Evolutionary conservation across 2,329 filamentous ascomycete species (phyloP).

Genomic region (Colletotrichum salicis): DNA sequence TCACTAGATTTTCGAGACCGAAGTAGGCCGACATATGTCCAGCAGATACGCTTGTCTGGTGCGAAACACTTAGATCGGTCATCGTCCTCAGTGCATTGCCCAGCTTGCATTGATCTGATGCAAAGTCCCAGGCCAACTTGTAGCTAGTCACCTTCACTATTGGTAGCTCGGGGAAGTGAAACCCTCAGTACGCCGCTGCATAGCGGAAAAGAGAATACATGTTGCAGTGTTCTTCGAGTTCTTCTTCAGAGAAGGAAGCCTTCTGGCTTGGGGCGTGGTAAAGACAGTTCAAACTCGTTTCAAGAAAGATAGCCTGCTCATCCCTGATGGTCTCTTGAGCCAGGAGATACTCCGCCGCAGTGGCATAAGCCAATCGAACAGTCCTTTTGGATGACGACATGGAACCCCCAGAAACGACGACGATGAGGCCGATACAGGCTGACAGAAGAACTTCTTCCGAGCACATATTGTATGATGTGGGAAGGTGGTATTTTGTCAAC

Average conservation of each 20-base stretch:
- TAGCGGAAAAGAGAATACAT: slow-evolving; percentile 18
- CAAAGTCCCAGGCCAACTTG: slow-evolving; percentile 12
- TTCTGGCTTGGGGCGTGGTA: background rate
- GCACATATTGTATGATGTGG: background rate
- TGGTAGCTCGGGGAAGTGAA: background rate
- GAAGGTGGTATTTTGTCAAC: background rate
- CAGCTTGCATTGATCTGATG: background rate
- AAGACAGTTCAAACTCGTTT: slow-evolving; percentile 10
- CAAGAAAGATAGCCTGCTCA: background rate
- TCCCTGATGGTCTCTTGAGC: background rate
- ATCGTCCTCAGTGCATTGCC: background rate
- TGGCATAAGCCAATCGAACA: slow-evolving; percentile 5
- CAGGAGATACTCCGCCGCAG: slow-evolving; percentile 2
- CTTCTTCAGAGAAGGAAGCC: background rate
- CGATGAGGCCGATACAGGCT: slow-evolving; percentile 13
- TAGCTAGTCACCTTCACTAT: background rate
- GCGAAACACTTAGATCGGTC: background rate
- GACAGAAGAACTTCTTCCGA: background rate
- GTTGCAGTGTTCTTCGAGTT: background rate
- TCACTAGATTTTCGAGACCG: slow-evolving; percentile 1
- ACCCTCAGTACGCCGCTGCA: slow-evolving; percentile 10
- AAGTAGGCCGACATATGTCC: slow-evolving; percentile 18
- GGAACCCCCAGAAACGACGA: background rate
- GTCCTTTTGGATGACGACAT: background rate
- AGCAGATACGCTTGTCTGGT: background rate